Conservation (phyloP, 805 yeast genomes). For the Priceomyces medius region DNA sequence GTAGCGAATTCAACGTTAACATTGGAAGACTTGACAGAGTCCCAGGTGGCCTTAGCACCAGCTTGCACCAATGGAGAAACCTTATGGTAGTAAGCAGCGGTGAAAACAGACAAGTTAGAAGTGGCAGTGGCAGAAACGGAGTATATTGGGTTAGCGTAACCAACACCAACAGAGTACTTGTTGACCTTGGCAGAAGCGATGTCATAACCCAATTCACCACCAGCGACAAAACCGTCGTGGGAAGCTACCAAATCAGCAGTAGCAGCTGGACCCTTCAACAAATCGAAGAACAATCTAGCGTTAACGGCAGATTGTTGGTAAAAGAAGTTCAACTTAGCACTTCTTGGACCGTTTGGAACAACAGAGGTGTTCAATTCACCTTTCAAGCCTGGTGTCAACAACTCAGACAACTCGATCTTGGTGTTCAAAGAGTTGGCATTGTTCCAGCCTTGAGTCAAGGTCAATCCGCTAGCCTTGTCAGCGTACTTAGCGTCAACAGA, state of each 20-base stretch:
- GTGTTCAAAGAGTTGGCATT: conserved; percentile 89
- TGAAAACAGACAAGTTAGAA: conserved; percentile 81
- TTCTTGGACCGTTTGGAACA: conserved; percentile 80
- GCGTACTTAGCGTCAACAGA: conserved; percentile 87
- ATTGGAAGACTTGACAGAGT: conserved; percentile 74
- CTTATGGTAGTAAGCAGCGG: conserved; percentile 97
- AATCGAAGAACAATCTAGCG: conserved; percentile 92
- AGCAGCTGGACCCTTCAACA: conserved; percentile 93
- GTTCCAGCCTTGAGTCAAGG: conserved; percentile 97
- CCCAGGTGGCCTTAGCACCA: conserved; percentile 97
- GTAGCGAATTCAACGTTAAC: conserved; percentile 95
- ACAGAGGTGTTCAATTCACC: conserved; percentile 86
- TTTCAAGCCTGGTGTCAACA: conserved; percentile 92
- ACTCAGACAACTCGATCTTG: conserved; percentile 88
- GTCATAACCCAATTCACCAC: conserved; percentile 97
- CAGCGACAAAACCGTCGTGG: conserved; percentile 94
- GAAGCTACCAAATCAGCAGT: conserved; percentile 94
- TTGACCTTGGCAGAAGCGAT: conserved; percentile 88
- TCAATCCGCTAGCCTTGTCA: conserved; percentile 89
- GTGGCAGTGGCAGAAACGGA: conserved; percentile 81
- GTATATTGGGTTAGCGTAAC: conserved; percentile 87
- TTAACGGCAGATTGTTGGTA: conserved; percentile 91
- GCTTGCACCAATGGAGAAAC: conserved; percentile 90
- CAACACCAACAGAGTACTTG: conserved; percentile 90
- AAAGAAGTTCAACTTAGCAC: conserved; percentile 85